Conservation (phyloP, 306 rosid species). For the Prunus persica region Prunus_persica_NCBIv2 NC_034013.1:16764001-16764500, state of each 20-base stretch:
- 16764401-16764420: conserved; percentile 82
- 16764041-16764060: conserved; percentile 94
- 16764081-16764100: conserved; percentile 89
- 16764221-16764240: conserved; percentile 1
- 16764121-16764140: conserved; percentile 96
- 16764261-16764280: conserved; percentile 9
- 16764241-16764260: not conserved
- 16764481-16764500: not conserved
- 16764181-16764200: conserved; percentile 10
- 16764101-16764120: conserved; percentile 86
- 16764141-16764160: conserved; percentile 94
- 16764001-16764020: conserved; percentile 87
- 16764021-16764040: conserved; percentile 97
- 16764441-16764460: not conserved
- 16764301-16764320: conserved; percentile 56
- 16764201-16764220: conserved; percentile 7
- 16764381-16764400: conserved; percentile 83
- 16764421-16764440: conserved; percentile 90
- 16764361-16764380: conserved; percentile 87
- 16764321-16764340: conserved; percentile 97
- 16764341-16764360: conserved; percentile 89
- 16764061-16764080: conserved; percentile 84
- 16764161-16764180: conserved; percentile 77
- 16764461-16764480: not conserved
- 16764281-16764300: conserved; percentile 30